Evolutionary conservation across 2,329 filamentous ascomycete species (phyloP).

Genomic region (Hortaea werneckii): DNA sequence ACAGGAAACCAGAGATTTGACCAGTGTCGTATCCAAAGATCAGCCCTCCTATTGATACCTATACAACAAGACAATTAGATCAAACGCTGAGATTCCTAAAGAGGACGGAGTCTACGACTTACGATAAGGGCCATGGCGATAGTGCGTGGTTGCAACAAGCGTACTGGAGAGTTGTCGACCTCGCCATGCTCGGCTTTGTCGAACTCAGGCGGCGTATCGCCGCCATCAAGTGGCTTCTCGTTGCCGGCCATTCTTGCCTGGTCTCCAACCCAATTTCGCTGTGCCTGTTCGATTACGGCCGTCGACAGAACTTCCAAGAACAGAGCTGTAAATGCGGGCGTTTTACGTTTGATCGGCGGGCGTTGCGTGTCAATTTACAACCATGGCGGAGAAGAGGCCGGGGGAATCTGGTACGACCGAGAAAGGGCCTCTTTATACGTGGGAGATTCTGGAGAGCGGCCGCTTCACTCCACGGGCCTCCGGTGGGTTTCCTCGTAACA

Average conservation of each 20-base stretch:
- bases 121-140: slow-evolving; percentile 27
- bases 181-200: slow-evolving; percentile 14
- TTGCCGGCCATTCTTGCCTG: not conserved
- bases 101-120: slow-evolving; percentile 1
- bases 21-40: slow-evolving; percentile 38
- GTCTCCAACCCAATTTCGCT: not conserved
- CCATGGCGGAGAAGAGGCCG: not conserved
- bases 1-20: slow-evolving; percentile 52
- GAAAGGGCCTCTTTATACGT: not conserved
- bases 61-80: no score
- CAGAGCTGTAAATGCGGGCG: no score
- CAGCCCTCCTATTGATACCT: slow-evolving; percentile 22
- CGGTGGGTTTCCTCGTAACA: not conserved
- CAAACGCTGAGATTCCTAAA: no score
- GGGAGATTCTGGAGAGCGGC: not conserved
- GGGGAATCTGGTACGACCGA: not conserved
- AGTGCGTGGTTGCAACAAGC: slow-evolving; percentile 18
- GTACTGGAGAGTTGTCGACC: slow-evolving; percentile 13
- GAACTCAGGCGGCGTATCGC: not conserved
- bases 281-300: no score
- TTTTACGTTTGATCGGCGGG: no score
- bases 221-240: not conserved
- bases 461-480: not conserved
- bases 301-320: no score
- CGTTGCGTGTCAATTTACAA: not conserved